A percentile compares a stretch with the other conserved stretches of the same genome.
Evolutionary conservation across 2,329 filamentous ascomycete genomes (phyloP).

Genomic region (Sporothrix sp.): DNA sequence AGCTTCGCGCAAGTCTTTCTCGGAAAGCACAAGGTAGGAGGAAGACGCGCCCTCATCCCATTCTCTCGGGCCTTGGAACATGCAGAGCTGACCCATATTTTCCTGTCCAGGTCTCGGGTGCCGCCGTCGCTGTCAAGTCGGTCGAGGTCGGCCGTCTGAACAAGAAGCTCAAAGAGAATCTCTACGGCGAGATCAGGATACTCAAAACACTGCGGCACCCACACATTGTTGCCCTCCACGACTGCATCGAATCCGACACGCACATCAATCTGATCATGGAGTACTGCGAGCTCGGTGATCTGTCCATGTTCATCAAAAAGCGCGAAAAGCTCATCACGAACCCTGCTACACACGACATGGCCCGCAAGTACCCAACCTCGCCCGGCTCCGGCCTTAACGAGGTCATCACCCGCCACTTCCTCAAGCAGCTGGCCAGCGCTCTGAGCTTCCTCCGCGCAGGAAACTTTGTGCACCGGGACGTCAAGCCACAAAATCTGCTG

Average conservation of each 20-base stretch:
- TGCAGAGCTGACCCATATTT: background rate
- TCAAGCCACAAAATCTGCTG: slow-evolving; percentile 94
- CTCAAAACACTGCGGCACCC: slow-evolving; percentile 89
- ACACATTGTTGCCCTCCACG: slow-evolving; percentile 92
- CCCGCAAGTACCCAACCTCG: slow-evolving; percentile 82
- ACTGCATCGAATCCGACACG: slow-evolving; percentile 76
- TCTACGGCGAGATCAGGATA: slow-evolving; percentile 91
- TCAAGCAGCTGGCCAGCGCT: slow-evolving; percentile 89
- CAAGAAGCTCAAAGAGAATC: slow-evolving; percentile 92
- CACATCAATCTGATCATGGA: slow-evolving; percentile 98
- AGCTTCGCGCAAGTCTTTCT: slow-evolving; percentile 96
- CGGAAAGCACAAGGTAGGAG: slow-evolving; percentile 74
- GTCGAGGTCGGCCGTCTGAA: slow-evolving; percentile 86
- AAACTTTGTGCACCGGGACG: slow-evolving; percentile 90
- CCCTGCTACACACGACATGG: slow-evolving; percentile 78
- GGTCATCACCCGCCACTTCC: slow-evolving; percentile 90
- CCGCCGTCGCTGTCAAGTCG: slow-evolving; percentile 90
- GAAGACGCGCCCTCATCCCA: too few relatives aligned
- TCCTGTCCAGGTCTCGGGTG: slow-evolving; percentile 55
- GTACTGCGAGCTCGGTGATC: slow-evolving; percentile 89
- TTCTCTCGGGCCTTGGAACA: background rate
- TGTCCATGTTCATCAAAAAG: slow-evolving; percentile 95
- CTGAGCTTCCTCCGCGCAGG: slow-evolving; percentile 76
- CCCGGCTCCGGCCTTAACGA: slow-evolving; percentile 82
- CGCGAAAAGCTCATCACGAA: slow-evolving; percentile 71